Evolutionary conservation across 1,284 basidiomycete species (phyloP).

Genomic region (Inonotus hispidus): DNA sequence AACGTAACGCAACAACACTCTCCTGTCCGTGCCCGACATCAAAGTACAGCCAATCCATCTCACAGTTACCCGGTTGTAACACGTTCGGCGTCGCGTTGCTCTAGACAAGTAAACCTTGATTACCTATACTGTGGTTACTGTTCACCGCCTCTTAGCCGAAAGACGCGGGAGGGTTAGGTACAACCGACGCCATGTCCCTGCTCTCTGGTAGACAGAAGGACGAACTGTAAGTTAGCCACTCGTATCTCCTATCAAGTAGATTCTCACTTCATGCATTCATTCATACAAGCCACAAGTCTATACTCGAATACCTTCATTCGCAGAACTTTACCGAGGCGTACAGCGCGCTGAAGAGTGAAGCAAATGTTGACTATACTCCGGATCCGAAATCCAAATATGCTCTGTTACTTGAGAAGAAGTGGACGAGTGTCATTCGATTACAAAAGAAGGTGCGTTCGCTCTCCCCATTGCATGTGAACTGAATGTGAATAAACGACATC

Average conservation of each 20-base stretch:
- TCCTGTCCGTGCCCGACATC: neutral
- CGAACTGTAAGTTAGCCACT: constrained; percentile 41
- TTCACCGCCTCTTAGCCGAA: neutral
- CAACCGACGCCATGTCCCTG: constrained; percentile 16
- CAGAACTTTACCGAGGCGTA: constrained; percentile 43
- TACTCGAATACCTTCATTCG: constrained; percentile 54
- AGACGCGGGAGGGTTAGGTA: neutral
- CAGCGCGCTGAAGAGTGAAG: constrained; percentile 42
- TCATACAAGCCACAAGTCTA: constrained; percentile 46
- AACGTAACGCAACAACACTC: neutral
- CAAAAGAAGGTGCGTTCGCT: constrained; percentile 64
- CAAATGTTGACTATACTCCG: constrained; percentile 47
- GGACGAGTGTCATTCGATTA: constrained; percentile 74
- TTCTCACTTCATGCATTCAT: neutral
- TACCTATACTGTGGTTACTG: neutral
- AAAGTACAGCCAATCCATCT: neutral
- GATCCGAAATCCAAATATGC: constrained; percentile 59
- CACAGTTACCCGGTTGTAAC: neutral
- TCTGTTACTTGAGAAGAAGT: constrained; percentile 76
- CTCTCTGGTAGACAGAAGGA: constrained; percentile 57
- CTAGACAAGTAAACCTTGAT: neutral
- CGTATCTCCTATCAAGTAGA: neutral
- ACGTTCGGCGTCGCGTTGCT: neutral
- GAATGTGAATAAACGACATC: neutral
- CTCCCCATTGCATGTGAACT: neutral